Evolutionary conservation across 2,329 filamentous ascomycete genomes (phyloP), one percentile per base, ranked within the genome.

Genomic region (Metarhizium sp.): DNA sequence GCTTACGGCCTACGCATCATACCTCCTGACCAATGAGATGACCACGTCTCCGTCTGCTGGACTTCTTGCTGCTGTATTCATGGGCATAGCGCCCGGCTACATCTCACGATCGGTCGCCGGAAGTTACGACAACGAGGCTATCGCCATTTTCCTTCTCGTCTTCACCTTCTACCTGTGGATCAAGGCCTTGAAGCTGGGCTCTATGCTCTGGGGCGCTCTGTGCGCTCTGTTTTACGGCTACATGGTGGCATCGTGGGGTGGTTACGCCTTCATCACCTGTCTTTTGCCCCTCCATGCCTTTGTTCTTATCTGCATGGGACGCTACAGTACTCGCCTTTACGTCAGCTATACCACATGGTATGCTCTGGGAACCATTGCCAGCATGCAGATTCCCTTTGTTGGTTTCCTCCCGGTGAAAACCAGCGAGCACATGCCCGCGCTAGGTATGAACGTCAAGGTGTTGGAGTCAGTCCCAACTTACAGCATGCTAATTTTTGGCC

Each of bases 131-230:
- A 97, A 99, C 77, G 94, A 99, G 77, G 94, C 94, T 62, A 99
- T 99, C 76, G 92, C 94, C 67, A 99, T 99, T 70, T 99, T 99
- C 79, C 79, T 99, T 64, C 82, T 99, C 36, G 94, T 99, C 61
- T 96, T 96, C 72, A 99, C 94, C 69, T 99, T 99, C 75, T 99
- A 86, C 75, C 83, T 99, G 53, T 99, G 94, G 94, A 96, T 99
- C 76, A 97, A 97, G 81, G 90, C 94, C 20, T 81, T 99, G 63
- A 99, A 99, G 79, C 82, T 91, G 57, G 94, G 94, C 30, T 97
- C 94, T 52, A 91, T 95, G 71, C 88, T 96, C 73, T 99, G 92
- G 92, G 92, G 91, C 64, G 92, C 90, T 42, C 78, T 96, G 59
- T 94, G 92, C 64, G 94, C 94, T 47, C 80, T 99, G 55, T 97